phyloP scores from a whole-genome alignment of 257 asterid genomes.

The Gynochthodes officinalis region DNA sequence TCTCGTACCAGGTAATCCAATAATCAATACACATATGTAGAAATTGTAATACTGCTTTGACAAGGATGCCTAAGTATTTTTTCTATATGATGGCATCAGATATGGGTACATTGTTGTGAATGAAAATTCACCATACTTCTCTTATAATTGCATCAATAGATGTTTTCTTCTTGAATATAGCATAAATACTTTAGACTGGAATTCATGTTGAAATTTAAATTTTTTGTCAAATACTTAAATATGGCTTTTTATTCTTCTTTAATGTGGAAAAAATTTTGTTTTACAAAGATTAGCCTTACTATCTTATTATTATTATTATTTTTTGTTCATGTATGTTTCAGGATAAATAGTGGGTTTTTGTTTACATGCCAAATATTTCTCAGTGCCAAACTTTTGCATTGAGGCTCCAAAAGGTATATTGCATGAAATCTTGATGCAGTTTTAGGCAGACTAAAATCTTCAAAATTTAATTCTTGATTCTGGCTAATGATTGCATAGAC shows the following conservation, averaged over 20 bases:
- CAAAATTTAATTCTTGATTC: not conserved
- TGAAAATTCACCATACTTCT: not conserved
- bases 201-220: not conserved
- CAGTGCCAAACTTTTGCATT: not conserved
- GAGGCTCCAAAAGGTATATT: not conserved
- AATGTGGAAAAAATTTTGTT: not conserved
- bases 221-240: not conserved
- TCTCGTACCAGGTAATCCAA: slow-evolving; percentile 73
- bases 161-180: not conserved
- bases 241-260: not conserved
- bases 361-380: not conserved
- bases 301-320: not conserved
- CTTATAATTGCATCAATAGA: not conserved
- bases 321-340: not conserved
- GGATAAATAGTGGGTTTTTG: not conserved
- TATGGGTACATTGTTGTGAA: not conserved
- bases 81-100: not conserved
- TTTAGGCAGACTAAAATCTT: not conserved
- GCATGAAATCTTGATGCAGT: not conserved
- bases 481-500: not conserved
- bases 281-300: not conserved
- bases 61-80: not conserved
- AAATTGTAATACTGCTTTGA: not conserved
- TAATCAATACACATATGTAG: not conserved
- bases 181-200: not conserved